Conservation (phyloP, 192 early-diverging fungal species). For the Chytriomyces sp. region DNA sequence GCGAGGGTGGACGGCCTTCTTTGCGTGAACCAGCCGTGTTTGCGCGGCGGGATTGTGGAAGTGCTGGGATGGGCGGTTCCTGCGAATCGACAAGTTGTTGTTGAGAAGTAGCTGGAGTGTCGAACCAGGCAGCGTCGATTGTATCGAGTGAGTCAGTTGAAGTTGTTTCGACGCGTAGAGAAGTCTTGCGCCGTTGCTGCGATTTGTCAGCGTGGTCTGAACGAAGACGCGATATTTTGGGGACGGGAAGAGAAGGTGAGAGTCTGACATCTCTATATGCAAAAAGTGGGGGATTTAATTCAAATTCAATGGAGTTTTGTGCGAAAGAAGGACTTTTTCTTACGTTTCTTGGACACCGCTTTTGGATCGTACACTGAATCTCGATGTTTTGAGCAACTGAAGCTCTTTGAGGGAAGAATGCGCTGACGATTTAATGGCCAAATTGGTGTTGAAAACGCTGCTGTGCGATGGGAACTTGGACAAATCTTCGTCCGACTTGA, state of each 20-base stretch:
- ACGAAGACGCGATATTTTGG: conserved; percentile 22
- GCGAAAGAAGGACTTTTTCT: too few species aligned
- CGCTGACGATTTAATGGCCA: conserved; percentile 6
- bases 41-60: background rate
- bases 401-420: conserved; percentile 14
- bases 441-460: background rate
- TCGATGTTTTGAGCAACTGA: conserved; percentile 3
- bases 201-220: background rate
- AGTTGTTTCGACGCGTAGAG: background rate
- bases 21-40: background rate
- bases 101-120: background rate
- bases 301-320: too few species aligned
- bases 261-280: background rate
- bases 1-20: background rate
- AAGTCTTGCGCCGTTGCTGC: background rate
- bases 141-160: background rate
- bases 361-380: background rate
- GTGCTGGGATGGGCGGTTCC: background rate
- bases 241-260: background rate
- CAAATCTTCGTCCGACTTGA: too few species aligned
- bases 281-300: too few species aligned
- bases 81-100: background rate
- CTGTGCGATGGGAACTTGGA: background rate
- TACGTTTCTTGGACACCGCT: background rate
- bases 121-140: background rate